Percentiles rank a stretch among this genome's conserved stretches.
phyloP scores from a whole-genome alignment of 495 filamentous ascomycete genomes.

The Letharia columbiana region DNA sequence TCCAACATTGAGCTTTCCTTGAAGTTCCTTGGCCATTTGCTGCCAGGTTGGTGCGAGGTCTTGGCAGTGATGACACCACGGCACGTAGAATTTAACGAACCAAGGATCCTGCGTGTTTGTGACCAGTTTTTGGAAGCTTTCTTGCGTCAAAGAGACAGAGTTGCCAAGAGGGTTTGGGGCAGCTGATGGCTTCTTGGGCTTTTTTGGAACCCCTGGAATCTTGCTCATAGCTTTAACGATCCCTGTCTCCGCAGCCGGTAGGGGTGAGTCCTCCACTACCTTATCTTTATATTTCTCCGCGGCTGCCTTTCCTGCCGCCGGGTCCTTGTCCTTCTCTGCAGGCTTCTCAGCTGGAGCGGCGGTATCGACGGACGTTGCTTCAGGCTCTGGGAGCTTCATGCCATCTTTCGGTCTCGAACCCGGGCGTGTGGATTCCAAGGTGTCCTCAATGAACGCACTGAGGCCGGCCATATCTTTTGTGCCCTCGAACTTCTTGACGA shows the following conservation, averaged over 20 bases:
- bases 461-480: constrained; percentile 51
- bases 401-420: constrained; percentile 63
- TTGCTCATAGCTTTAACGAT: constrained; percentile 22
- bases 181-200: constrained; percentile 37
- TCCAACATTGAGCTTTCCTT: constrained; percentile 78
- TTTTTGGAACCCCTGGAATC: constrained; percentile 27
- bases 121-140: constrained; percentile 78
- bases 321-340: constrained; percentile 43
- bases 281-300: constrained; percentile 39
- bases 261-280: constrained; percentile 5
- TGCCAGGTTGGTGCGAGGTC: constrained; percentile 84
- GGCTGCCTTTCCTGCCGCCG: constrained; percentile 36
- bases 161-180: constrained; percentile 65
- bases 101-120: constrained; percentile 84
- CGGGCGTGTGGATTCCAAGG: constrained; percentile 66
- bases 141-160: constrained; percentile 67
- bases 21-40: constrained; percentile 82
- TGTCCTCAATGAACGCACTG: constrained; percentile 63
- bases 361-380: constrained; percentile 41
- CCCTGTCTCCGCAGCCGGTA: constrained; percentile 26
- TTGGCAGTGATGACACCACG: constrained; percentile 94
- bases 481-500: constrained; percentile 51
- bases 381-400: constrained; percentile 52
- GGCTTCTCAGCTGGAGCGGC: constrained; percentile 36
- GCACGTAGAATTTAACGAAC: constrained; percentile 98